phyloP scores from a whole-genome alignment of 306 rosid species.

The Casuarina glauca region DNA sequence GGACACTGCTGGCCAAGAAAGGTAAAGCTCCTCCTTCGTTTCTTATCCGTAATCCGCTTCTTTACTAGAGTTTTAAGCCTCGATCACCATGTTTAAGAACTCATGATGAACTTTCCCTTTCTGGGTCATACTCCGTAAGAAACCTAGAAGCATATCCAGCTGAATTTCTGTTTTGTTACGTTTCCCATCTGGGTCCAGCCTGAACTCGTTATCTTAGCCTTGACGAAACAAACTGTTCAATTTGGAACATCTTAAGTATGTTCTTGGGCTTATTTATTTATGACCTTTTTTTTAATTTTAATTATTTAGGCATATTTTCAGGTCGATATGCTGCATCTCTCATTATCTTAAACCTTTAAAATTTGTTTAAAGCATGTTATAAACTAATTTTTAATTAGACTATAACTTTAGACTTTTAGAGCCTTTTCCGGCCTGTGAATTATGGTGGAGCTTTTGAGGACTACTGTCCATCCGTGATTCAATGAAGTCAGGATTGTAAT shows the following conservation, averaged over 20 bases:
- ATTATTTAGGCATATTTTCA: too few species aligned
- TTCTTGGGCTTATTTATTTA: neutral
- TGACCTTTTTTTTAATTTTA: neutral
- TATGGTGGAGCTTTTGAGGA: neutral
- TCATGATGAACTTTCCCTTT: neutral
- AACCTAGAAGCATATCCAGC: neutral
- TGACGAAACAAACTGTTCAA: neutral
- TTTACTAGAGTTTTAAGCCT: neutral
- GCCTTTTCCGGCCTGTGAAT: neutral
- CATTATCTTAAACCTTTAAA: too few species aligned
- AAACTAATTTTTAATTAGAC: too few species aligned
- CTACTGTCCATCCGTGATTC: conserved; percentile 38
- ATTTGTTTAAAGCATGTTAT: too few species aligned
- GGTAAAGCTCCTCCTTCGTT: conserved; percentile 33
- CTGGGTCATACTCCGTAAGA: too few species aligned
- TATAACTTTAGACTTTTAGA: accelerated
- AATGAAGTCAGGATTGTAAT: neutral
- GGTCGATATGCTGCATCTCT: too few species aligned
- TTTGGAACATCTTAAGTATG: neutral
- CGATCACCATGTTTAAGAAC: neutral
- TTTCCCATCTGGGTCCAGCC: neutral
- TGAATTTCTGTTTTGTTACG: neutral
- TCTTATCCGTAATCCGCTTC: neutral
- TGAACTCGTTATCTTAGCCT: neutral
- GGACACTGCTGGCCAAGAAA: conserved; percentile 99